These are phyloP conservation scores for Avena atlantica DNA, from an alignment of 176 grass and related monocot genomes.

Conservation along the genomic window DNA sequence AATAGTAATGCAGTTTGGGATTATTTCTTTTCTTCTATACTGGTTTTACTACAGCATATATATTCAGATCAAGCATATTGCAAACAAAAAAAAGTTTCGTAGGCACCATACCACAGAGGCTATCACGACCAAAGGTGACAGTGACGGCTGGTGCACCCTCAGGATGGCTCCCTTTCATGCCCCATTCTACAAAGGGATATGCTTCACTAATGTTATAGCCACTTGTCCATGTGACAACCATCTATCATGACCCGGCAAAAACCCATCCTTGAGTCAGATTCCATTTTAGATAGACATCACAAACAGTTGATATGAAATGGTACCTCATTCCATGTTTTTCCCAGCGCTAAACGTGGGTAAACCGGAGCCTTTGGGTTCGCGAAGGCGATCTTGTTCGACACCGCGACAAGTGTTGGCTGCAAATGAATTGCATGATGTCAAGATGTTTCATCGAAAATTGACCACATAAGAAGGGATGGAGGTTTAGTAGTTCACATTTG, in stretches of 20 bases:
- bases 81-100: not conserved
- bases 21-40: no score
- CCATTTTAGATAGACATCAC: not conserved
- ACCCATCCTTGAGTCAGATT: not conserved
- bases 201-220: conserved; percentile 77
- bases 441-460: no score
- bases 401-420: conserved; percentile 76
- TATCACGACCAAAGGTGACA: conserved; percentile 66
- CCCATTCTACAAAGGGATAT: conserved; percentile 92
- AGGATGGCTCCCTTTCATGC: conserved; percentile 52
- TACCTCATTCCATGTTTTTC: conserved; percentile 84
- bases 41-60: no score
- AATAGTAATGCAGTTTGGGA: no score
- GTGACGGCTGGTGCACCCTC: conserved; percentile 61
- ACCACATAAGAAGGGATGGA: no score
- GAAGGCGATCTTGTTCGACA: conserved; percentile 74
- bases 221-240: conserved; percentile 97
- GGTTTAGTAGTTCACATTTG: conserved; percentile 55
- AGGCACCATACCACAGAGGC: conserved; percentile 70
- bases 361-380: conserved; percentile 81
- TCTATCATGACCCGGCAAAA: conserved; percentile 45
- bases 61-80: not conserved
- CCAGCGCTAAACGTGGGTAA: conserved; percentile 85
- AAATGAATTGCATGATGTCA: conserved; percentile 3
- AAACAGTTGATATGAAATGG: not conserved